Conservation (phyloP, 352 stramenopile genomes). For the Phytophthora pistaciae region DNA sequence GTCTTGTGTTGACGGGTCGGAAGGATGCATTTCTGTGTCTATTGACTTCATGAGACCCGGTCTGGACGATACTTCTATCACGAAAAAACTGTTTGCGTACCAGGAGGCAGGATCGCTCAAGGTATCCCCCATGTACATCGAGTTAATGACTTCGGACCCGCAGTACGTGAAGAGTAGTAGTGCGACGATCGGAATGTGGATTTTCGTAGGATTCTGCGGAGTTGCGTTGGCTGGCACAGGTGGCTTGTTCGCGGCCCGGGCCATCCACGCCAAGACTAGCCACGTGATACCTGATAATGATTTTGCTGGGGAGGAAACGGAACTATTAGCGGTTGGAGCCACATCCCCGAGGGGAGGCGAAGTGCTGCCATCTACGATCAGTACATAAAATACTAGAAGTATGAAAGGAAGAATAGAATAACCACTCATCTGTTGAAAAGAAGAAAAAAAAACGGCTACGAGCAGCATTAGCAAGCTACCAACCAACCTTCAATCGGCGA, state of each 20-base stretch:
- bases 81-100: constrained; percentile 65
- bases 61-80: constrained; percentile 33
- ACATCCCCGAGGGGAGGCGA: constrained; percentile 21
- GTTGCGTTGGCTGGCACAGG: constrained; percentile 39
- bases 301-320: constrained; percentile 16
- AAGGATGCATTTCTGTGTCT: constrained; percentile 46
- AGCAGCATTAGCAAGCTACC: no score
- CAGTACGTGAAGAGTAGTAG: constrained; percentile 52
- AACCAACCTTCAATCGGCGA: no score
- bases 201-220: constrained; percentile 66
- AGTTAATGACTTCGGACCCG: constrained; percentile 47
- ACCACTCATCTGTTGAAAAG: neutral
- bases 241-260: constrained; percentile 46
- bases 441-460: neutral
- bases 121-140: constrained; percentile 49
- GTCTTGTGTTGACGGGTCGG: constrained; percentile 36
- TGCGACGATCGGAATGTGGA: constrained; percentile 64
- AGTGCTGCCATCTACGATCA: constrained; percentile 12
- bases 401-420: neutral
- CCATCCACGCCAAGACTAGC: constrained; percentile 47
- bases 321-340: constrained; percentile 27
- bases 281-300: constrained; percentile 52
- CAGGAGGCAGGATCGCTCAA: constrained; percentile 57
- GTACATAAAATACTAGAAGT: constrained; percentile 12
- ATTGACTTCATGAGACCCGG: constrained; percentile 51